phyloP scores from a whole-genome alignment of 306 rosid species.

The Arachis stenosperma region DNA sequence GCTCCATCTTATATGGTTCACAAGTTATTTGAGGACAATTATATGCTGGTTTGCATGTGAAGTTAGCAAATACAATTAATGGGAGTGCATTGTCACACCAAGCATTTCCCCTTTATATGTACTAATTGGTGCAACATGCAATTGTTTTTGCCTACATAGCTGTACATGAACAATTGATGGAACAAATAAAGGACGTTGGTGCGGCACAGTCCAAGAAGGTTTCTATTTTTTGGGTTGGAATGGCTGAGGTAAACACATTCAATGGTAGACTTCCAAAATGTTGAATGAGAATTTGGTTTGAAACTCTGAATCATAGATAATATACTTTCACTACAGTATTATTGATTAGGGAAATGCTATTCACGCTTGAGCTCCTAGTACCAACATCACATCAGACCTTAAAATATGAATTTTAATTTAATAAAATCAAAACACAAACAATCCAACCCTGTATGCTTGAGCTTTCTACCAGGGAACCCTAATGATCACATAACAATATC shows the following conservation, averaged over 20 bases:
- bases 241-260: conserved; percentile 86
- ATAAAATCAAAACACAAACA: not conserved
- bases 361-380: not conserved
- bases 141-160: conserved; percentile 52
- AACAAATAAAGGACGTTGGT: conserved; percentile 71
- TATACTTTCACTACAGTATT: conserved; percentile 19
- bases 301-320: conserved; percentile 10
- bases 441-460: not conserved
- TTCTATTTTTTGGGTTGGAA: conserved; percentile 73
- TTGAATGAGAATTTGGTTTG: conserved; percentile 19
- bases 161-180: conserved; percentile 59
- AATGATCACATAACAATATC: not conserved
- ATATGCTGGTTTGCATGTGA: not conserved
- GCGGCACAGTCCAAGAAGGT: conserved; percentile 77
- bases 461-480: not conserved
- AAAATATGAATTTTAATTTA: not conserved
- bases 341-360: conserved; percentile 9
- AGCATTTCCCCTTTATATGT: conserved; percentile 25
- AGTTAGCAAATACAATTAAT: conserved; percentile 16
- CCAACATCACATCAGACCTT: not conserved
- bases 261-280: conserved; percentile 25
- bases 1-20: conserved; percentile 20
- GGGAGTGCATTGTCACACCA: conserved; percentile 15
- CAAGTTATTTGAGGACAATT: conserved; percentile 23
- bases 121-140: conserved; percentile 28